Evolutionary conservation across 305 asterid genomes (phyloP), one percentile per base, ranked within the genome.

Genomic region (Fraxinus greggii): DNA sequence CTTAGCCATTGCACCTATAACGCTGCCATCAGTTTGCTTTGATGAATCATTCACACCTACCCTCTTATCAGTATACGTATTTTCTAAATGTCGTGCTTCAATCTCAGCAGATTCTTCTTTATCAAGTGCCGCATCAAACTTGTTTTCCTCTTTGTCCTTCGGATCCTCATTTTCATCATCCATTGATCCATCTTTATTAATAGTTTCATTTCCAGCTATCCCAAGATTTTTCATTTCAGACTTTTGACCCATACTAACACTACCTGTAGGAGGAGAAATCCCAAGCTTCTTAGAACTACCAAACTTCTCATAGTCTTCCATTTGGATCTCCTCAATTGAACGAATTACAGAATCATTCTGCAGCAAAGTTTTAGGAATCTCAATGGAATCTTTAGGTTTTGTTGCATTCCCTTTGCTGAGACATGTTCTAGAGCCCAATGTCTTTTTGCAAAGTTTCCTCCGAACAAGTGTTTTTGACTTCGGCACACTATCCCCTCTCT

Each of bases 371-470:
- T 88, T 87, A 74, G 83, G 89, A 83, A 81, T 84, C 80, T 80
- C 81, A 67, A 82, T 51, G 23, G 90, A 76, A 61, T 92, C 93
- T 86, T 89, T 90, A 67, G 75, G 85, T 84, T 88, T 88, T 65
- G 75, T 38, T 10, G 81, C 75, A 26, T 75, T 86, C 85, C 82
- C 91, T 80, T 87, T 90, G 40, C 83, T 73, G 33, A 79, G 29
- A 51, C 83, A 76, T 61, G 89, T 88, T 82, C 87, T 87, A 36
- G 95, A 86, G 33, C 91, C 95, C 88, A 88, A 77, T 33, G 91
- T 87, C 86, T 90, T 92, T 86, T 79, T 90, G 40, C 88, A 84
- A 83, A 87, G 85, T 79, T 75, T 79, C 84, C 89, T 89, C 75
- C 69, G 83, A 85, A 80, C 82, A 54, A 35, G 81, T 36, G 90